Conservation (phyloP, 805 yeast species). For the Starmerella kuoi region DNA sequence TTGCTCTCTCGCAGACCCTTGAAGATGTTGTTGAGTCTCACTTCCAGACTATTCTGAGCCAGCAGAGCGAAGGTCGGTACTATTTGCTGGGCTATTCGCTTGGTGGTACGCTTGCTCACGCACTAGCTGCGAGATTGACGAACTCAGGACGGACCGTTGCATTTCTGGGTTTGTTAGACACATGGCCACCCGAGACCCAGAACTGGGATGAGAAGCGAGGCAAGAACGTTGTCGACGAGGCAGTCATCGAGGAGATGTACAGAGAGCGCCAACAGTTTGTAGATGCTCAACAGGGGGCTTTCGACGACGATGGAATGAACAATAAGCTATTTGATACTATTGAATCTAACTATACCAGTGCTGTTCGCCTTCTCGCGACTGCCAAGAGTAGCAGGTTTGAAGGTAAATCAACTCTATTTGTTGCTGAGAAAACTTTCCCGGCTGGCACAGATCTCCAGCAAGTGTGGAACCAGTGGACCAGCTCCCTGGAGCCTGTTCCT, state of each 20-base stretch:
- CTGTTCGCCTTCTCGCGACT: slow-evolving; percentile 13
- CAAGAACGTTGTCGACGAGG: slow-evolving; percentile 9
- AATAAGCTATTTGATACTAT: slow-evolving; percentile 10
- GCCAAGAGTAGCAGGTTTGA: slow-evolving; percentile 10
- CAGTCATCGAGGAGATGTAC: slow-evolving; percentile 15
- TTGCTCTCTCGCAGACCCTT: slow-evolving; percentile 5
- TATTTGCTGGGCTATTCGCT: slow-evolving; percentile 15
- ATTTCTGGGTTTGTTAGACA: slow-evolving; percentile 14
- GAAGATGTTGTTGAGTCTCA: slow-evolving; percentile 10
- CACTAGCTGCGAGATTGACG: slow-evolving; percentile 11
- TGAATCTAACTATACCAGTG: slow-evolving; percentile 12
- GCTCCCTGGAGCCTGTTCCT: neutral
- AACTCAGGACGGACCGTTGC: slow-evolving; percentile 6
- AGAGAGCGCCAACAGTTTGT: slow-evolving; percentile 13
- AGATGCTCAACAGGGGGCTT: slow-evolving; percentile 1
- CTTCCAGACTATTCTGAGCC: neutral
- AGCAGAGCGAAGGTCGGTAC: slow-evolving; percentile 6
- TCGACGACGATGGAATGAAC: slow-evolving; percentile 5
- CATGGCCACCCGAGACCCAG: slow-evolving; percentile 20
- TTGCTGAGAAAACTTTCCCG: slow-evolving; percentile 13
- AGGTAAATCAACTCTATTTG: slow-evolving; percentile 11
- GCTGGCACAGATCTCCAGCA: slow-evolving; percentile 8
- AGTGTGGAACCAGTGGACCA: slow-evolving; percentile 9
- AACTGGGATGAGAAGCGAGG: slow-evolving; percentile 14
- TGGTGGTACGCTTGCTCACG: slow-evolving; percentile 17